Base-by-base conservation (phyloP, 768 basidiomycete species). In the Naganishia friedmannii region DNA sequence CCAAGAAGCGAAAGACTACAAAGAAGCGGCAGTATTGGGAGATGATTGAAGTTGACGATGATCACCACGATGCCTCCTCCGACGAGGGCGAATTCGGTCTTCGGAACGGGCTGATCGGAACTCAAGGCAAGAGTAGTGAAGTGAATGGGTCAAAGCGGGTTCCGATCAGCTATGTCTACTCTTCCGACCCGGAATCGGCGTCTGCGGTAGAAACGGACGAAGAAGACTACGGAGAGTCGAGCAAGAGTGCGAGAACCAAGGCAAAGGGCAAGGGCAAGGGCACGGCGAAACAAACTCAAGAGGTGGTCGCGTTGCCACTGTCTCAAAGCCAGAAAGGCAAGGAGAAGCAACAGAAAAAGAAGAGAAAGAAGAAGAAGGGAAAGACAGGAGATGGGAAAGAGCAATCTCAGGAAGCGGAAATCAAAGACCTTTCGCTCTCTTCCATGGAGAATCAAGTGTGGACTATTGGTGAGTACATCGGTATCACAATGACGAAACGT, bases 111-210 rank as follows among this genome's bases (percentile, higher is more conserved):
- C 39, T 29, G 34, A 42, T 48, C 21, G 65, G 65, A 23, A 15
- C 5, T 23, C 32, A 54, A 48, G 32, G 37, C 37, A 53, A 37
- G 13, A 21, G 21, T 3, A 54, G 48, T 34, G 53, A 28, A 10
- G 29, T 9, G 53, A 51, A 51, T 23, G 58, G n/a, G 56, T 65
- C 46, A 31, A 34, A 39, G 53, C 66, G 45, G 53, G 48, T 19
- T 31, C 21, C n/a, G 26, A 56, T 51, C 32, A 34, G 6, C 67
- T 67, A 58, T 58, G 65, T 57, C 65, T 66, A 55, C 39, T 28
- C 66, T 26, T 73, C 77, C 77, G 68, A 81, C 42, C 80, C 80
- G 74, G 73, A 83, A 42, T 63, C 60, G 6, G 60, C 23, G 19
- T 63, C 60, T 28, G 60, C 60, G n/a, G 23, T 42, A 12, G 60